Percentiles rank a stretch among this genome's conserved stretches.
phyloP scores from a whole-genome alignment of 2,329 filamentous ascomycete genomes.

The Nemania abortiva region DNA sequence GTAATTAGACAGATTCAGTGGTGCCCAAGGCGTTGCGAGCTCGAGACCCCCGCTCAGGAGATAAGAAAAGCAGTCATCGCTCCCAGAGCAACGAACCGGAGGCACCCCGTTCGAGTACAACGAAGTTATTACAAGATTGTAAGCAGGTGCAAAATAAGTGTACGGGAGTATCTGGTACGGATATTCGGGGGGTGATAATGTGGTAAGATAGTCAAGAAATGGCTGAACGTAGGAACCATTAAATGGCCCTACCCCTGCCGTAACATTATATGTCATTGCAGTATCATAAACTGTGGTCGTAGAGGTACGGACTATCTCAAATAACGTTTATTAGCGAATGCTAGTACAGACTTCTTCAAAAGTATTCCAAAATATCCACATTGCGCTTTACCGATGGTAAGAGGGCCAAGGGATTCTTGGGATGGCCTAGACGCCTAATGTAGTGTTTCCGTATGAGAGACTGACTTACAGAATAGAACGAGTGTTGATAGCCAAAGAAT shows the following conservation, averaged over 20 bases:
- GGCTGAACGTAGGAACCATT: not conserved
- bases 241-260: not conserved
- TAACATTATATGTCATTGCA: not conserved
- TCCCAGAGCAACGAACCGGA: not conserved
- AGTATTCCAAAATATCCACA: too few relatives aligned
- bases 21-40: not conserved
- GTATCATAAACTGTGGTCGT: not conserved
- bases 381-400: too few relatives aligned
- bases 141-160: not conserved
- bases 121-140: not conserved
- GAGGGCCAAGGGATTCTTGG: too few relatives aligned
- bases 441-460: too few relatives aligned
- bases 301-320: not conserved
- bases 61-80: not conserved
- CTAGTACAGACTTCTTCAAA: too few relatives aligned
- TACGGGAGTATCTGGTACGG: not conserved
- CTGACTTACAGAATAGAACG: constrained; percentile 4
- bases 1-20: not conserved
- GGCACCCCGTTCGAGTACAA: not conserved
- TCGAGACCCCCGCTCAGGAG: not conserved
- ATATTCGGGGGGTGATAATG: too few relatives aligned
- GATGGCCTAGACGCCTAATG: too few relatives aligned
- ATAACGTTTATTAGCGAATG: too few relatives aligned
- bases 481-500: not conserved
- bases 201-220: not conserved